These are phyloP conservation scores for Capsella rubella DNA, from an alignment of 441 rosid genomes.

Conservation along the genomic window DNA sequence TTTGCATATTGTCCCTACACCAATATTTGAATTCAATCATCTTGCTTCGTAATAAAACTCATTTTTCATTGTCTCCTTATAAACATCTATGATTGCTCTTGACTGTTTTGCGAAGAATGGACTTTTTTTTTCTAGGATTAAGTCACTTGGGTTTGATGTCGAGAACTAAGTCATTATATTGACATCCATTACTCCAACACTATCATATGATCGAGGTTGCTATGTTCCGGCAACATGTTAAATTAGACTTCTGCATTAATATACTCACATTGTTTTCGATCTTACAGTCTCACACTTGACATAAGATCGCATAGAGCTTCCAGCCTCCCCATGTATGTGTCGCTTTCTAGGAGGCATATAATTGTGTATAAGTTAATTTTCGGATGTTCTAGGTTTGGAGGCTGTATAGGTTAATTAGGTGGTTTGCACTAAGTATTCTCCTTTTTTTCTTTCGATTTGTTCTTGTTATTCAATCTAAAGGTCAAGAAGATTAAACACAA, in stretches of 20 bases:
- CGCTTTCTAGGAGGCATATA: background rate
- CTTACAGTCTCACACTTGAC: background rate
- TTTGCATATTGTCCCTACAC: constrained; percentile 22
- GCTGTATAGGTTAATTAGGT: too few relatives aligned
- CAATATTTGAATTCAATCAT: background rate
- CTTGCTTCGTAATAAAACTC: background rate
- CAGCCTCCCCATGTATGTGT: background rate
- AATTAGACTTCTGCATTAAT: background rate
- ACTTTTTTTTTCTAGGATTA: background rate
- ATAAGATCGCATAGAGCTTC: background rate
- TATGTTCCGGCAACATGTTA: background rate
- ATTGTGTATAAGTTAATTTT: background rate
- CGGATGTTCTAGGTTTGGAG: background rate
- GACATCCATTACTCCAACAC: background rate
- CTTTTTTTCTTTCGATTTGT: background rate
- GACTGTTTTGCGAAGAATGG: background rate
- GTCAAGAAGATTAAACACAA: background rate
- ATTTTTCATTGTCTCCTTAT: constrained; percentile 3
- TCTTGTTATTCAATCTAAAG: background rate
- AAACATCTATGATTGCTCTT: constrained; percentile 7
- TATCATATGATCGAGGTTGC: background rate
- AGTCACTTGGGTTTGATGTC: background rate
- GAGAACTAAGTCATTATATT: background rate
- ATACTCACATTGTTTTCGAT: background rate
- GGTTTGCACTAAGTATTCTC: background rate